phyloP scores from a whole-genome alignment of 176 grass and related monocot species.

The Cenchrus purpureus region DNA sequence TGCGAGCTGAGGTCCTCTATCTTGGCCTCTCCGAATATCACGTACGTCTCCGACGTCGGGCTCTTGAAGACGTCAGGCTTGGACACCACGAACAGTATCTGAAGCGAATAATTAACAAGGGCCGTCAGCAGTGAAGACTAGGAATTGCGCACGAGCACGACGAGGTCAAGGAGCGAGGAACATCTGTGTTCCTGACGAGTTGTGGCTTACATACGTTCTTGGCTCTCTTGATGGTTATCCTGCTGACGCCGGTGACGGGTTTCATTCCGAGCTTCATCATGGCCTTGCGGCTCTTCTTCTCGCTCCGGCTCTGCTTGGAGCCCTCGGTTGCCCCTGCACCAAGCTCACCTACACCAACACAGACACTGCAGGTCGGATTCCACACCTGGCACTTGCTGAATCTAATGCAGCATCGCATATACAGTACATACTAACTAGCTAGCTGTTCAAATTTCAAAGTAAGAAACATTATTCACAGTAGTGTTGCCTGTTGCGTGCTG shows the following conservation, averaged over 20 bases:
- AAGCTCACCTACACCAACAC: constrained; percentile 49
- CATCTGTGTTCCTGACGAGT: too few relatives aligned
- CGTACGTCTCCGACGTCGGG: constrained; percentile 85
- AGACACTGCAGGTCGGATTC: background rate
- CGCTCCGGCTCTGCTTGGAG: constrained; percentile 80
- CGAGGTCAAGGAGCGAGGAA: background rate
- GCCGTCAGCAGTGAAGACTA: background rate
- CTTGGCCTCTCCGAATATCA: constrained; percentile 94
- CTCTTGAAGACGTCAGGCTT: constrained; percentile 97
- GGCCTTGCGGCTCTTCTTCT: constrained; percentile 96
- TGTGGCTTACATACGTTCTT: constrained; percentile 74
- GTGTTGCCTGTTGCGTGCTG: background rate
- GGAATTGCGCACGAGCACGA: background rate
- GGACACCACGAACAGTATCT: constrained; percentile 89
- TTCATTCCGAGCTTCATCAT: constrained; percentile 99
- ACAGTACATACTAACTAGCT: too few relatives aligned
- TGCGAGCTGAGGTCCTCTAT: constrained; percentile 90
- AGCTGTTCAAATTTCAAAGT: background rate
- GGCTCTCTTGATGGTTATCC: constrained; percentile 80
- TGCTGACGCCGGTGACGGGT: constrained; percentile 73
- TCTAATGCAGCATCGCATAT: background rate
- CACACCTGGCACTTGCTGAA: background rate
- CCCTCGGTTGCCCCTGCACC: constrained; percentile 56
- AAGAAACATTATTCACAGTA: background rate
- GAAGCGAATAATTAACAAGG: background rate